These are phyloP conservation scores for Cryptococcus sp. DNA, from an alignment of 1,284 basidiomycete species.

Conservation along the genomic window DNA sequence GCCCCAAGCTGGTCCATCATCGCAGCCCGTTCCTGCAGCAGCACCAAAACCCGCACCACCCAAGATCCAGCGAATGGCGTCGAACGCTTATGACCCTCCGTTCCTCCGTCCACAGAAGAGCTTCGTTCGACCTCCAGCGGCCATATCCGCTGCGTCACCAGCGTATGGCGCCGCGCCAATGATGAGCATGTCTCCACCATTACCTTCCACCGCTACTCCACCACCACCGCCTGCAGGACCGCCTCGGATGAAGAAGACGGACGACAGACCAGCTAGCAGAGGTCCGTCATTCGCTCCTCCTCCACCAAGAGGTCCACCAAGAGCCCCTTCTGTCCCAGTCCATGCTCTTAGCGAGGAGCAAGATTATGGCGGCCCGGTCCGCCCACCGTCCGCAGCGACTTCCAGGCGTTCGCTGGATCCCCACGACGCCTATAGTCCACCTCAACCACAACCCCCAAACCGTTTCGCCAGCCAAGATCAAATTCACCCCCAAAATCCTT, in stretches of 20 bases:
- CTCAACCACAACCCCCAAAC: slow-evolving; percentile 1
- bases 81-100: slow-evolving; percentile 52
- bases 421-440: slow-evolving; percentile 3
- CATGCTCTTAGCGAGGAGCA: not conserved
- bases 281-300: slow-evolving; percentile 18
- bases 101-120: slow-evolving; percentile 43
- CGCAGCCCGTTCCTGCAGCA: slow-evolving; percentile 5
- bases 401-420: slow-evolving; percentile 1
- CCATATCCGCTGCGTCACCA: slow-evolving; percentile 13
- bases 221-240: slow-evolving; percentile 16
- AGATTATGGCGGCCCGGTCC: slow-evolving; percentile 9
- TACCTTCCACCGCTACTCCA: slow-evolving; percentile 2
- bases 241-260: slow-evolving; percentile 11
- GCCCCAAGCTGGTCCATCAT: not conserved
- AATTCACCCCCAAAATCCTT: not conserved
- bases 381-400: slow-evolving; percentile 10
- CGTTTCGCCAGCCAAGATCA: slow-evolving; percentile 6
- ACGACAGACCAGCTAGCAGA: slow-evolving; percentile 12
- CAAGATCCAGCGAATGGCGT: slow-evolving; percentile 37
- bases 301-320: slow-evolving; percentile 7
- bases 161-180: slow-evolving; percentile 17
- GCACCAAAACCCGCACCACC: slow-evolving; percentile 29
- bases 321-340: not conserved
- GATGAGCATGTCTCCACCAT: slow-evolving; percentile 18
- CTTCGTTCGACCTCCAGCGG: slow-evolving; percentile 31